These are phyloP conservation scores for Ophiostoma montium DNA, from an alignment of 2,329 filamentous ascomycete genomes.

Conservation along the genomic window DNA sequence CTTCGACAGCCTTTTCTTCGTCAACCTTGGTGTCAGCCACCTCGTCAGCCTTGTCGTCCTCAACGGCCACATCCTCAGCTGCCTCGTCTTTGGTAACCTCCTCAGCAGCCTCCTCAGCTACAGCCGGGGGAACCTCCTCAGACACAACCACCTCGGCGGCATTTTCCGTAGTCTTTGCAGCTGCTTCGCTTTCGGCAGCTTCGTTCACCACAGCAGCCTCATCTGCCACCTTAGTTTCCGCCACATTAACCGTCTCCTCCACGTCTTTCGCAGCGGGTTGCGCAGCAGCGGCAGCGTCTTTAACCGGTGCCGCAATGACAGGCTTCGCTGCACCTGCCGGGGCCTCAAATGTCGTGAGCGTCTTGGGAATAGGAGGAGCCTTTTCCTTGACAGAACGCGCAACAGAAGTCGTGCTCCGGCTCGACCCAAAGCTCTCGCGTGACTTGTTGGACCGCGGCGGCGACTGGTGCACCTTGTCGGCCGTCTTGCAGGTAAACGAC, in stretches of 20 bases:
- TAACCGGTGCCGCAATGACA: neutral
- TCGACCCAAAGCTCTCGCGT: neutral
- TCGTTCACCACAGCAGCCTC: neutral
- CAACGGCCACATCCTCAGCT: neutral
- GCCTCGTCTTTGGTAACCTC: neutral
- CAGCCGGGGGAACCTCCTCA: neutral
- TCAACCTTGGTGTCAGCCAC: neutral
- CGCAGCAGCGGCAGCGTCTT: neutral
- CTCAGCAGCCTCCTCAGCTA: neutral
- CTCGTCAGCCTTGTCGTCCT: neutral
- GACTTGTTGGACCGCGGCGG: slow-evolving; percentile 25
- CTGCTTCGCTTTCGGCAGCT: neutral
- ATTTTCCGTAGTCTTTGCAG: neutral
- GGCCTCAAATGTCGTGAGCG: neutral
- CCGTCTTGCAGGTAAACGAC: slow-evolving; percentile 50
- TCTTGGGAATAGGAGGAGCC: neutral
- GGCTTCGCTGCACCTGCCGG: neutral
- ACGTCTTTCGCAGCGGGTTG: neutral
- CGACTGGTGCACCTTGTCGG: slow-evolving; percentile 39
- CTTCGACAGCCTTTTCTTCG: neutral
- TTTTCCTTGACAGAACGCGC: neutral
- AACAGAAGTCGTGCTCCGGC: neutral
- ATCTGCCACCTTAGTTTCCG: neutral
- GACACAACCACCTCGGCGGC: neutral
- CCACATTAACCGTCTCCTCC: neutral